Percentiles rank a stretch among this genome's conserved stretches.
Evolutionary conservation across 352 stramenopile genomes (phyloP).

Genomic region (Stramenopiles sp.): DNA sequence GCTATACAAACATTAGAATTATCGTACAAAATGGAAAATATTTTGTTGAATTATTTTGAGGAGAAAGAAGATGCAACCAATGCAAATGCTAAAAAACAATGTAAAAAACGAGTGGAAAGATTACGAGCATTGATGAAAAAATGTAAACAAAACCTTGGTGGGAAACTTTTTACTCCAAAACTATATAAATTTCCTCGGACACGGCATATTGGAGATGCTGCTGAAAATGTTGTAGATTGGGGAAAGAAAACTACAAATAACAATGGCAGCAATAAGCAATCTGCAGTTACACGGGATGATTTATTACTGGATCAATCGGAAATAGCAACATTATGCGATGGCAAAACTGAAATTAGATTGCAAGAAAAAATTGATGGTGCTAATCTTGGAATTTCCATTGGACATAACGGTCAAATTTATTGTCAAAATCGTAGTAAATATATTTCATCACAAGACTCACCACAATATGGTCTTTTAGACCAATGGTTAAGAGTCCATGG

Average conservation of each 20-base stretch:
- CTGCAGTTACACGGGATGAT: not conserved
- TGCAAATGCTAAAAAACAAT: not conserved
- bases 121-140: not conserved
- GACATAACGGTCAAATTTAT: slow-evolving; percentile 27
- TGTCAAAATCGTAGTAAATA: slow-evolving; percentile 50
- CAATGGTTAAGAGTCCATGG: slow-evolving; percentile 30
- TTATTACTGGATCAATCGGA: not conserved
- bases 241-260: not conserved
- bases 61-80: not conserved
- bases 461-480: slow-evolving; percentile 42
- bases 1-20: not conserved
- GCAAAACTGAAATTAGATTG: not conserved
- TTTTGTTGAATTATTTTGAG: not conserved
- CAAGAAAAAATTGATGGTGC: slow-evolving; percentile 56
- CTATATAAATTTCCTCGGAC: not conserved
- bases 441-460: slow-evolving; percentile 31
- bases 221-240: not conserved
- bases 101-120: not conserved
- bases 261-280: not conserved
- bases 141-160: not conserved
- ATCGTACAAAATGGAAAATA: not conserved
- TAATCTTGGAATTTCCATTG: slow-evolving; percentile 49
- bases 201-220: not conserved
- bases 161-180: not conserved
- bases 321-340: not conserved